These are phyloP conservation scores for Cardamine chenopodiifolia DNA, from an alignment of 345 rosid species.

Conservation along the genomic window DNA sequence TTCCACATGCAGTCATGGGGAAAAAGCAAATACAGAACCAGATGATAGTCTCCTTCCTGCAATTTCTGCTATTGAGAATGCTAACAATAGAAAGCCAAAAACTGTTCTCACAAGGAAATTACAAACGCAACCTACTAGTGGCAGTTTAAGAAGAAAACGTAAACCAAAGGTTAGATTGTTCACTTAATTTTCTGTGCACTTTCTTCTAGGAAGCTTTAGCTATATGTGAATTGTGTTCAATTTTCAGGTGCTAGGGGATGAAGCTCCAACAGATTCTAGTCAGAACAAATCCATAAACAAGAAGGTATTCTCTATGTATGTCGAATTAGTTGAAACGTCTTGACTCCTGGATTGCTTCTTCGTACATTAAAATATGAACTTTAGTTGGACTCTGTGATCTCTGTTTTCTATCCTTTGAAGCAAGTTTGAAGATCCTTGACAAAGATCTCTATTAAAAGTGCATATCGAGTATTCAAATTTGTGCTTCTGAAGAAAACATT, in stretches of 20 bases:
- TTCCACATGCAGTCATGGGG: slow-evolving; percentile 48
- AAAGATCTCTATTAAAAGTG: background rate
- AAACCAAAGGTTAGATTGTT: slow-evolving; percentile 41
- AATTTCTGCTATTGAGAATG: slow-evolving; percentile 46
- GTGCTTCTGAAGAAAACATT: slow-evolving; percentile 16
- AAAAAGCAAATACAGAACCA: slow-evolving; percentile 48
- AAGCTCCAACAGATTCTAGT: slow-evolving; percentile 46
- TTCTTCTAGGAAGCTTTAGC: slow-evolving; percentile 17
- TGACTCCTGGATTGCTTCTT: slow-evolving; percentile 16
- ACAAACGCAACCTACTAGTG: slow-evolving; percentile 44
- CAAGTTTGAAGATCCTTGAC: slow-evolving; percentile 4
- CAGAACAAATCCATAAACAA: slow-evolving; percentile 41
- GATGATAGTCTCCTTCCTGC: slow-evolving; percentile 50
- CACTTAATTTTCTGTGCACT: slow-evolving; percentile 14
- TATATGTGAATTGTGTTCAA: slow-evolving; percentile 29
- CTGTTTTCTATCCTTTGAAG: slow-evolving; percentile 20
- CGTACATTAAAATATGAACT: background rate
- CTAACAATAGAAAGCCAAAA: slow-evolving; percentile 54
- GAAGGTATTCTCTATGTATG: slow-evolving; percentile 52
- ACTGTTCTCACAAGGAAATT: slow-evolving; percentile 50
- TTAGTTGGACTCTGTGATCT: slow-evolving; percentile 13
- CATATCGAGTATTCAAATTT: background rate
- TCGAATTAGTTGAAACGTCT: slow-evolving; percentile 11
- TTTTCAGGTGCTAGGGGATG: slow-evolving; percentile 57
- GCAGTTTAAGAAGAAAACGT: slow-evolving; percentile 56